phyloP scores from a whole-genome alignment of 768 basidiomycete genomes.

The Artomyces pyxidatus region DNA sequence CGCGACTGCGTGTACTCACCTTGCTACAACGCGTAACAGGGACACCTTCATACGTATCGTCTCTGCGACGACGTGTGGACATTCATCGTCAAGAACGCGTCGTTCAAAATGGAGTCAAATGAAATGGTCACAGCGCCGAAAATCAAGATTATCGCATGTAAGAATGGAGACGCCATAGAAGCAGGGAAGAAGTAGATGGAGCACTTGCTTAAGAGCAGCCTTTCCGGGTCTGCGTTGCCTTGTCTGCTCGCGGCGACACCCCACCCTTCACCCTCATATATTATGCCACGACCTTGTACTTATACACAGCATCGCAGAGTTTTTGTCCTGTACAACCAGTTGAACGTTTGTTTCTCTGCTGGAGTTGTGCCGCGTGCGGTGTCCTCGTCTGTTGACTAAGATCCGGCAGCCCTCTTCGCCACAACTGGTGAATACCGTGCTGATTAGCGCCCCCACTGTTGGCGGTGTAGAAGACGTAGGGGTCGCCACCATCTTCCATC shows the following conservation, averaged over 20 bases:
- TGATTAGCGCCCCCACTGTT: too few species aligned
- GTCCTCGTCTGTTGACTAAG: too few species aligned
- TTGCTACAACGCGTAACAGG: slow-evolving; percentile 29
- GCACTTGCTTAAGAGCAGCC: too few species aligned
- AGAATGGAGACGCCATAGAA: slow-evolving; percentile 86
- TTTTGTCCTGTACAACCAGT: not conserved
- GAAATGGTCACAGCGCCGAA: slow-evolving; percentile 64
- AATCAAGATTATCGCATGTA: slow-evolving; percentile 98
- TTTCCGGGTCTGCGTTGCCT: not conserved
- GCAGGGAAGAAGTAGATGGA: slow-evolving; percentile 65
- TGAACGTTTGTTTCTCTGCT: too few species aligned
- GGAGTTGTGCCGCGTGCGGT: too few species aligned
- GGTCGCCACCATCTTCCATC: too few species aligned
- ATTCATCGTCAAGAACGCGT: slow-evolving; percentile 89
- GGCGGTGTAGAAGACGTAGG: too few species aligned
- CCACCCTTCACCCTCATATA: too few species aligned
- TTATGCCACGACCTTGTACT: not conserved
- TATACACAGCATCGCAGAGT: not conserved
- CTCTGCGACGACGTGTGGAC: slow-evolving; percentile 98
- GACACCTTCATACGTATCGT: slow-evolving; percentile 86
- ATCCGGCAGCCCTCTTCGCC: too few species aligned
- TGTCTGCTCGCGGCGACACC: too few species aligned
- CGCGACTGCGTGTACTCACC: not conserved
- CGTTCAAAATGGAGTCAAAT: slow-evolving; percentile 93
- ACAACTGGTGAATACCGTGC: too few species aligned